A percentile compares a stretch with the other conserved stretches of the same genome.
These are phyloP conservation scores for Beauveria asiatica DNA, from an alignment of 2,329 filamentous ascomycete species.

Conservation along the genomic window DNA sequence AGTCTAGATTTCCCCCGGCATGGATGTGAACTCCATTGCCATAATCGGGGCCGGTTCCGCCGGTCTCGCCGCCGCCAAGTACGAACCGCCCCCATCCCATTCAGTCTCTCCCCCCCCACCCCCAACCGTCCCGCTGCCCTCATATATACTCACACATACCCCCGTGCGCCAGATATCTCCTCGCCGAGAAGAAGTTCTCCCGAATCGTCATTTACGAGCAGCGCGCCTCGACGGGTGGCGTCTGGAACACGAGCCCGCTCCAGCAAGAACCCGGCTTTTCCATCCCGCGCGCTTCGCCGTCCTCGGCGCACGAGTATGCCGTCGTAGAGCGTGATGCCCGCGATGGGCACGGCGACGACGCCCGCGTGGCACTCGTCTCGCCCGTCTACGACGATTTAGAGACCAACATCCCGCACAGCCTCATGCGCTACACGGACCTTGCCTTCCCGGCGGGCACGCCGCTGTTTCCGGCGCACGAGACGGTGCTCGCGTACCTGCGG, in stretches of 20 bases:
- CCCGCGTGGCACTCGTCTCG: slow-evolving; percentile 47
- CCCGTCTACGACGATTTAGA: slow-evolving; percentile 64
- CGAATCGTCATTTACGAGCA: slow-evolving; percentile 64
- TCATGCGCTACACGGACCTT: slow-evolving; percentile 63
- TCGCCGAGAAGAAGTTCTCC: slow-evolving; percentile 54
- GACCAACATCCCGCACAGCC: slow-evolving; percentile 63
- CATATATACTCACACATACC: background rate
- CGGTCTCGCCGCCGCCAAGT: slow-evolving; percentile 52
- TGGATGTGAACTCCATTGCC: slow-evolving; percentile 43
- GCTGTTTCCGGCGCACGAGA: slow-evolving; percentile 57
- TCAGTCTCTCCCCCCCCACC: background rate
- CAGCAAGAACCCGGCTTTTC: slow-evolving; percentile 20
- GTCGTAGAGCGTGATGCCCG: slow-evolving; percentile 22
- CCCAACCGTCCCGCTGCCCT: background rate
- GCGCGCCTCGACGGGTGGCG: slow-evolving; percentile 53
- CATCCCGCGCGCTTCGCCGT: slow-evolving; percentile 24
- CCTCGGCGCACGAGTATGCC: slow-evolving; percentile 33
- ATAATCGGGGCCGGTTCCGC: slow-evolving; percentile 67
- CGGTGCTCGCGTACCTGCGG: slow-evolving; percentile 57
- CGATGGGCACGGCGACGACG: background rate
- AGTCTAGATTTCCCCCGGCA: background rate
- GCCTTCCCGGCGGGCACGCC: slow-evolving; percentile 48
- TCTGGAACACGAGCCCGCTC: slow-evolving; percentile 58
- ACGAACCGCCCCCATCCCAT: slow-evolving; percentile 4
- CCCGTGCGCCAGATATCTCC: slow-evolving; percentile 47